phyloP scores from a whole-genome alignment of 2,329 filamentous ascomycete genomes.

The Colletotrichum liriopes region DNA sequence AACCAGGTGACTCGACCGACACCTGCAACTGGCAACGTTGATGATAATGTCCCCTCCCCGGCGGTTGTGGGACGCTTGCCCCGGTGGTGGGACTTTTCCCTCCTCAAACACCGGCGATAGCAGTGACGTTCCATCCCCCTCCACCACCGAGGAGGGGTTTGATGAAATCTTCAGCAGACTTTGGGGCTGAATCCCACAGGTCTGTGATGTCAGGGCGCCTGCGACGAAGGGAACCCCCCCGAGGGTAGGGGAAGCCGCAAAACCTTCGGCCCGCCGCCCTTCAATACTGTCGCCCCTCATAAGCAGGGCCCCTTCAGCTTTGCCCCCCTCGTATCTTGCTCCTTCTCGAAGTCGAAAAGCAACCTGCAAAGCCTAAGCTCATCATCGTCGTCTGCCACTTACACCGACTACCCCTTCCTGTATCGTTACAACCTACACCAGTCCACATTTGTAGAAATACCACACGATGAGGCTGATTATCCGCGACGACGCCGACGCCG shows the following conservation, averaged over 20 bases:
- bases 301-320: constrained; percentile 27
- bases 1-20: constrained; percentile 36
- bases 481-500: constrained; percentile 77
- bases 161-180: constrained; percentile 35
- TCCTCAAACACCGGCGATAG: constrained; percentile 35
- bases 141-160: constrained; percentile 21
- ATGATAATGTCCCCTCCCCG: constrained; percentile 27
- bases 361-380: constrained; percentile 9
- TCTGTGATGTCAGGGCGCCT: constrained; percentile 40
- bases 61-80: background rate
- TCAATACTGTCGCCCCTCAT: constrained; percentile 32
- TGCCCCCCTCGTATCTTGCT: background rate
- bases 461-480: constrained; percentile 85
- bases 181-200: constrained; percentile 22
- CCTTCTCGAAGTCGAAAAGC: constrained; percentile 16
- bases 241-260: constrained; percentile 9
- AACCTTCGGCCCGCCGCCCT: background rate
- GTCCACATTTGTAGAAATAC: constrained; percentile 44
- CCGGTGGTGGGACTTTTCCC: constrained; percentile 30
- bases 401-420: background rate
- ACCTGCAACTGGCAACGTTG: constrained; percentile 40
- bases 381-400: background rate
- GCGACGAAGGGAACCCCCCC: constrained; percentile 27
- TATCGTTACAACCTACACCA: constrained; percentile 37
- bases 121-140: constrained; percentile 45